Evolutionary conservation across 1,139 yeast species (phyloP).

Genomic region (Magnusiomyces paraingens): DNA sequence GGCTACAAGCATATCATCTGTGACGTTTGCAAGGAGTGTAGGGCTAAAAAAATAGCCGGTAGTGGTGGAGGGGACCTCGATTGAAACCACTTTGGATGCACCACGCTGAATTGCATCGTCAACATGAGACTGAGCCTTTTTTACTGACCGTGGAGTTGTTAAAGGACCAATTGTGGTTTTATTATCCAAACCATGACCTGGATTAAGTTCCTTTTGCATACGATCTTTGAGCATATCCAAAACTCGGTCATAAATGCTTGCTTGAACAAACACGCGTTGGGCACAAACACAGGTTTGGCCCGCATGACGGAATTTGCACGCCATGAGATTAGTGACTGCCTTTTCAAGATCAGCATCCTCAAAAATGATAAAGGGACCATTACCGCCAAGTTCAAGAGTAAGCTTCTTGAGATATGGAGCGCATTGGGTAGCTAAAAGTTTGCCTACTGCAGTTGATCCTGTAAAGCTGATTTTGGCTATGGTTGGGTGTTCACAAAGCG

Average conservation of each 20-base stretch:
- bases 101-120: conserved; percentile 61
- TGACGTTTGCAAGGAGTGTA: conserved; percentile 54
- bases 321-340: conserved; percentile 39
- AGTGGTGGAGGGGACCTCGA: conserved; percentile 17
- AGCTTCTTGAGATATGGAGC: conserved; percentile 47
- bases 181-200: conserved; percentile 61
- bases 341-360: conserved; percentile 62
- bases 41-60: conserved; percentile 48
- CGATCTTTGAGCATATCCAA: conserved; percentile 47
- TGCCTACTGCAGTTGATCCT: conserved; percentile 76
- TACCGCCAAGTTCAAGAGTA: conserved; percentile 81
- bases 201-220: conserved; percentile 41
- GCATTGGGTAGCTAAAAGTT: conserved; percentile 52
- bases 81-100: conserved; percentile 54
- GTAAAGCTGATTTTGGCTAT: conserved; percentile 76
- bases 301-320: conserved; percentile 44
- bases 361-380: conserved; percentile 75
- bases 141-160: conserved; percentile 50
- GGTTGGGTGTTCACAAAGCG: conserved; percentile 58
- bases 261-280: conserved; percentile 74
- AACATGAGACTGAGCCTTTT: conserved; percentile 54
- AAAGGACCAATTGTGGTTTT: conserved; percentile 62
- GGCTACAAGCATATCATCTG: conserved; percentile 50
- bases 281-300: conserved; percentile 92
- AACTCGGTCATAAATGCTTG: conserved; percentile 62